A percentile compares a stretch with the other conserved stretches of the same genome.
These are phyloP conservation scores for Thalia dealbata DNA, from an alignment of 176 grass and related monocot species.

Conservation along the genomic window DNA sequence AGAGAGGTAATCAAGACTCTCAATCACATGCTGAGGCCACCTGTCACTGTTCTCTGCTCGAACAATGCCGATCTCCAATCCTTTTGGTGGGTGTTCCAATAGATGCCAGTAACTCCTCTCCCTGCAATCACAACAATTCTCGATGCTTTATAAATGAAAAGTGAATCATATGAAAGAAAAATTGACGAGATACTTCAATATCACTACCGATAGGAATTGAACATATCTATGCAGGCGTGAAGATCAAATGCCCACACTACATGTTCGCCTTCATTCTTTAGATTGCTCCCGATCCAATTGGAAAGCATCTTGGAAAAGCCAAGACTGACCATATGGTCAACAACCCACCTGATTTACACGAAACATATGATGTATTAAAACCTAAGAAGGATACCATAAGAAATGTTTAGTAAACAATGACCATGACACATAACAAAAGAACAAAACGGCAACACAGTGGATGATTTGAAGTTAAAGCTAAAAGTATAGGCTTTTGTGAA, in stretches of 20 bases:
- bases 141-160: not conserved
- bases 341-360: constrained; percentile 55
- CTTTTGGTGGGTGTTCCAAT: constrained; percentile 67
- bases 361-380: not conserved
- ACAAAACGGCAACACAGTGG: not conserved
- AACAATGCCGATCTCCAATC: constrained; percentile 63
- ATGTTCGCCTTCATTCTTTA: constrained; percentile 55
- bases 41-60: constrained; percentile 82
- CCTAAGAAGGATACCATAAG: not conserved
- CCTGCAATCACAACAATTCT: constrained; percentile 20
- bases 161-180: not conserved
- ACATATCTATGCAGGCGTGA: constrained; percentile 78
- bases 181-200: not conserved
- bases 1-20: constrained; percentile 52
- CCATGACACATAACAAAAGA: not conserved
- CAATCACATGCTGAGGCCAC: constrained; percentile 57
- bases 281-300: constrained; percentile 91
- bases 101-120: constrained; percentile 68
- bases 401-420: not conserved
- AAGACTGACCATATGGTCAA: constrained; percentile 73
- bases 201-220: constrained; percentile 72
- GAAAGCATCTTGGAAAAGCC: constrained; percentile 87
- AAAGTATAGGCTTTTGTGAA: not conserved
- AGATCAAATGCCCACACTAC: constrained; percentile 86
- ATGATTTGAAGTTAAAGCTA: not conserved